These are phyloP conservation scores for Dactylellina cionopaga DNA, from an alignment of 2,329 filamentous ascomycete species.

Conservation along the genomic window DNA sequence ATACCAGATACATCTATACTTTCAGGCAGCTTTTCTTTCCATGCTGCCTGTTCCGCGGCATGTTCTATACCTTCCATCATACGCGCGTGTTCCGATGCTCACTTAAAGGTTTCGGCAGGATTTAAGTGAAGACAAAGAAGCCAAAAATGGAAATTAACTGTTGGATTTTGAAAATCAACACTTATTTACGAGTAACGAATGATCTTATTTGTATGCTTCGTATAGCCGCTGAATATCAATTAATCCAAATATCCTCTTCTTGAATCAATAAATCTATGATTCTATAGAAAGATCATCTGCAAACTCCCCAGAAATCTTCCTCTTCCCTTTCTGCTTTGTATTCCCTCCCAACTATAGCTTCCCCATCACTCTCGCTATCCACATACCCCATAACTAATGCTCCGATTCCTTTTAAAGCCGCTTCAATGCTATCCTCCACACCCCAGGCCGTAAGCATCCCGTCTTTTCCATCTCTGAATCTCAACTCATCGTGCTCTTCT, in stretches of 20 bases:
- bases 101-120: too few species aligned
- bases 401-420: slow-evolving; percentile 13
- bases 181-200: too few species aligned
- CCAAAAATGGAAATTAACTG: too few species aligned
- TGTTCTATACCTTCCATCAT: slow-evolving; percentile 19
- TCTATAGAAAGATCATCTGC: too few species aligned
- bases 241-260: too few species aligned
- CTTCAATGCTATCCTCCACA: slow-evolving; percentile 7
- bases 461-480: not conserved
- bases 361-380: slow-evolving; percentile 10
- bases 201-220: too few species aligned
- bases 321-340: not conserved
- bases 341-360: too few species aligned
- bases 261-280: too few species aligned
- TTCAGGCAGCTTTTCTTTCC: not conserved
- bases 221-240: too few species aligned
- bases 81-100: too few species aligned
- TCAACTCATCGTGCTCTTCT: not conserved
- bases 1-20: slow-evolving; percentile 21
- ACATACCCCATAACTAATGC: slow-evolving; percentile 22
- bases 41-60: slow-evolving; percentile 24
- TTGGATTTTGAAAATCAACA: too few species aligned
- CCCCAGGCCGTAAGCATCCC: not conserved
- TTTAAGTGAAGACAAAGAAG: too few species aligned
- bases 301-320: not conserved